A percentile compares a stretch with the other conserved stretches of the same genome.
Conservation (phyloP, 352 stramenopile genomes). For the Phytophthora pistaciae region DNA sequence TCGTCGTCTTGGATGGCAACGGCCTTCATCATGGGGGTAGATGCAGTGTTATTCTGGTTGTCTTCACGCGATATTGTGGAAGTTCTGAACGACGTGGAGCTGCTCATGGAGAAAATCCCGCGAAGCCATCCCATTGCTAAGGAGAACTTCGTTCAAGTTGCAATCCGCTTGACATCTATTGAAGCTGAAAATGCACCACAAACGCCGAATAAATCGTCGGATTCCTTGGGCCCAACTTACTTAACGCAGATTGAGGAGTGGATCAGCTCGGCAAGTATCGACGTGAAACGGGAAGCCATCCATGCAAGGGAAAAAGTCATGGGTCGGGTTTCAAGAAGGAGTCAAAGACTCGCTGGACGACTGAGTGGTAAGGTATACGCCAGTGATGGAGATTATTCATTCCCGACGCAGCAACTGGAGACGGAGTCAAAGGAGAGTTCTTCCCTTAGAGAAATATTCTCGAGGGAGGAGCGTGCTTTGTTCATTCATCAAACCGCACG, state of each 20-base stretch:
- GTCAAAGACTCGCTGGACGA: not conserved
- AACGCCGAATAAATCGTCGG: not conserved
- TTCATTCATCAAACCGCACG: conserved; percentile 32
- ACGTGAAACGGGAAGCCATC: not conserved
- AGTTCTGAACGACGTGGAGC: conserved; percentile 13
- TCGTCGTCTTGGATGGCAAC: conserved; percentile 2
- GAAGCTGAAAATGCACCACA: not conserved
- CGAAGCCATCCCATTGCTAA: not conserved
- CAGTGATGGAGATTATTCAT: not conserved
- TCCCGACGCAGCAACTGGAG: not conserved
- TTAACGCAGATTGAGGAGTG: conserved; percentile 1
- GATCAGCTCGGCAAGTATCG: not conserved
- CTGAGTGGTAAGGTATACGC: not conserved
- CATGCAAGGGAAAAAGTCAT: not conserved
- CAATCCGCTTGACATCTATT: not conserved
- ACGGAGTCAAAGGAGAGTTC: not conserved
- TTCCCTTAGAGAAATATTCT: conserved; percentile 5
- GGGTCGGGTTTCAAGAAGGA: not conserved
- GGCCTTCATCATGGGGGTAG: not conserved
- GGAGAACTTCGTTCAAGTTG: conserved; percentile 16
- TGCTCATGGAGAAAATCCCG: conserved; percentile 20
- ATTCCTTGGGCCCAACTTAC: not conserved
- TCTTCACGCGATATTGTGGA: conserved; percentile 2
- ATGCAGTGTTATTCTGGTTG: conserved; percentile 1
- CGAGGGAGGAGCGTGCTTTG: conserved; percentile 11